Evolutionary conservation across 2,329 filamentous ascomycete genomes (phyloP).

Genomic region (Scedosporium dehoogii): DNA sequence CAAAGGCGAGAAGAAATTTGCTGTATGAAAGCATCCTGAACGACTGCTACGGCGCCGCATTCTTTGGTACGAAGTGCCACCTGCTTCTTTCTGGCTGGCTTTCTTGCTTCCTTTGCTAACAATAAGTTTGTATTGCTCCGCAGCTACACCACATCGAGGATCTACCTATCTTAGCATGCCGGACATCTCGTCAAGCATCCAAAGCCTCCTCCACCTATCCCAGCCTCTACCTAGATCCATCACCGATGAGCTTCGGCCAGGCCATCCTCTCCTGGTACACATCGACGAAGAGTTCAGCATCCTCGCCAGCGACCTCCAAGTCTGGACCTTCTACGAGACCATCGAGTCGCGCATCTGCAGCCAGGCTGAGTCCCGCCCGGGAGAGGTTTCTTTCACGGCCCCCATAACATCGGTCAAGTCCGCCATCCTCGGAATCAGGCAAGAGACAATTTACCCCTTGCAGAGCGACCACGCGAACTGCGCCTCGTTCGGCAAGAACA

Average conservation of each 20-base stretch:
- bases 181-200: conserved; percentile 44
- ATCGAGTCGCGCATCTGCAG: conserved; percentile 28
- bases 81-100: background rate
- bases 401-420: conserved; percentile 50
- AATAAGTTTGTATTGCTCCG: conserved; percentile 8
- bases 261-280: conserved; percentile 35
- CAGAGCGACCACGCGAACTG: conserved; percentile 46
- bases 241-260: conserved; percentile 38
- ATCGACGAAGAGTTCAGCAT: conserved; percentile 46
- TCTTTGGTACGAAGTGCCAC: too few species aligned
- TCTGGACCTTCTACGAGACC: conserved; percentile 56
- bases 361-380: conserved; percentile 26
- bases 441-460: conserved; percentile 41
- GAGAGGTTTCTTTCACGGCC: conserved; percentile 46
- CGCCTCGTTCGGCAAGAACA: conserved; percentile 41
- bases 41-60: conserved; percentile 51
- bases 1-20: conserved; percentile 30
- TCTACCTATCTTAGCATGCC: conserved; percentile 53
- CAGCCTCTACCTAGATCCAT: conserved; percentile 39
- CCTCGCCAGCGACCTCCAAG: conserved; percentile 45
- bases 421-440: conserved; percentile 37
- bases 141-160: conserved; percentile 51
- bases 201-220: conserved; percentile 39
- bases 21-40: conserved; percentile 35
- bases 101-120: background rate